phyloP scores from a whole-genome alignment of 23 red algal genomes.

The Cyanidiococcus yangmingshanensis region DNA sequence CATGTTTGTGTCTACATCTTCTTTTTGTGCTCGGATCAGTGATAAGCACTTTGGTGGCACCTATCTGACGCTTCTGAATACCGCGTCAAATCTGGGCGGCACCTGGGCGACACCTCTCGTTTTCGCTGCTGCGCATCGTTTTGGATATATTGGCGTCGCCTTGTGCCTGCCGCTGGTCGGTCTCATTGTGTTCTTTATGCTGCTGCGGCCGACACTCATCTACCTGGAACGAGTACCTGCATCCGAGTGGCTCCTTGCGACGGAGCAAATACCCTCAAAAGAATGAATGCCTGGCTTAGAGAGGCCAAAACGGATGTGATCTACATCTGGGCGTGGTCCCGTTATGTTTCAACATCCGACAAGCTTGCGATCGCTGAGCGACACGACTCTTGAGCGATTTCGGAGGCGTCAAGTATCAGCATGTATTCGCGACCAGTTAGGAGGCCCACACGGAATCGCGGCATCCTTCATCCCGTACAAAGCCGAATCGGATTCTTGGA shows the following conservation, averaged over 20 bases:
- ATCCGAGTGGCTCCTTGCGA: neutral
- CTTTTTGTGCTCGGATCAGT: constrained; percentile 76
- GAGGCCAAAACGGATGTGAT: no score
- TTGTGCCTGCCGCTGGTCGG: neutral
- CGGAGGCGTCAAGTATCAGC: no score
- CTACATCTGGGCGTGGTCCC: no score
- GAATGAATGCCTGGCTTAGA: no score
- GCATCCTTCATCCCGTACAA: no score
- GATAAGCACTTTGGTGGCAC: constrained; percentile 71
- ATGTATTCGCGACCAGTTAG: no score
- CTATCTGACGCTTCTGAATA: constrained; percentile 85
- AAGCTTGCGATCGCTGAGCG: no score
- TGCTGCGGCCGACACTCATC: neutral
- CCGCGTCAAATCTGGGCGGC: constrained; percentile 79
- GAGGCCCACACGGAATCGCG: no score
- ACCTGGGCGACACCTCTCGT: constrained; percentile 72
- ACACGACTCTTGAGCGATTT: no score
- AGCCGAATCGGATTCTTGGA: no score
- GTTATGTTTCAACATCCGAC: no score
- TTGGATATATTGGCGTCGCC: constrained; percentile 18
- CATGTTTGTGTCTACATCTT: constrained; percentile 84
- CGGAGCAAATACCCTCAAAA: no score
- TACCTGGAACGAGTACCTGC: neutral
- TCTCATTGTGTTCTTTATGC: neutral
- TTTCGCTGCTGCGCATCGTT: constrained; percentile 52